Evolutionary conservation across 2,329 filamentous ascomycete genomes (phyloP), one percentile per base, ranked within the genome.

Genomic region (Sclerotinia minor): DNA sequence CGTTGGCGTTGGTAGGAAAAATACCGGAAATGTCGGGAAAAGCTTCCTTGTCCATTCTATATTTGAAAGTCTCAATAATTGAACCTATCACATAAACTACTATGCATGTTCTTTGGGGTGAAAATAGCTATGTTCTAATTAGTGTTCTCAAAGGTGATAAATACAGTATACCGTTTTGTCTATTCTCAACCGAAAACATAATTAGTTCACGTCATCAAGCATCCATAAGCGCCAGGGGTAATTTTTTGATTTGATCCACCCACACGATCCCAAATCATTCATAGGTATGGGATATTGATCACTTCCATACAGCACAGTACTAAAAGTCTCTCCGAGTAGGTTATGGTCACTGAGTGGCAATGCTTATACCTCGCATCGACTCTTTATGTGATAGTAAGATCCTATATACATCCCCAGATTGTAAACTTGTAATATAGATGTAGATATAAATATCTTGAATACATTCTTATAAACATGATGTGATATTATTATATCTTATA

Each of bases 1-100:
- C 79, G 78, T 77, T 75, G 79, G 79, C 76, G 79, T 80, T 67
- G 65, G 65, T 63, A 44, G 65, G 47, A 61, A 67, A 67, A 67
- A 67, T 67, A 63, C 57, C 57, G 65, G 65, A 67, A 61, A 32
- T 54, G 38, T 54, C 52, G 54, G 65, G 65, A 63, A 60, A 63
- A 67, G 65, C 65, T 60, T 63, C 59, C 65, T 63, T 63, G 65
- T 50, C 55, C 58, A 35, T 67, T 55, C 26, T 44, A 67, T n/a
- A 35, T 63, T 63, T 53, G 59, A 50, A 63, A 50, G 38, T 47
- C 63, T 47, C 63, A 67, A 44, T 63, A 67, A 67, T 67, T 67
- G 65, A 67, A 54, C 57, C 59, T 63, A 67, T 67, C 45, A 32
- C 57, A 60, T 53, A 32, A 55, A 44, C 35, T 63, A 32, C 32